phyloP scores from a whole-genome alignment of 140 eudicot species.

The Anethum foeniculum region DNA sequence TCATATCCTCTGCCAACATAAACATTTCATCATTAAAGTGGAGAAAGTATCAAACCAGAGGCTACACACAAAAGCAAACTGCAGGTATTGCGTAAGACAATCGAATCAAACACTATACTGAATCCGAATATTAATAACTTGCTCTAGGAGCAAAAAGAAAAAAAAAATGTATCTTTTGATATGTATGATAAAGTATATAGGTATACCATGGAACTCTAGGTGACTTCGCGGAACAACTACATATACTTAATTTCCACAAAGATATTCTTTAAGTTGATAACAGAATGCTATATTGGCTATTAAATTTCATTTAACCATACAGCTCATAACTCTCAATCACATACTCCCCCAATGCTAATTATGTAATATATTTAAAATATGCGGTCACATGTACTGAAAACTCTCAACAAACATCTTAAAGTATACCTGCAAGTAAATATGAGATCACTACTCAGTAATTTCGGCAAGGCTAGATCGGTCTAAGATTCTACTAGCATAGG shows the following conservation, averaged over 20 bases:
- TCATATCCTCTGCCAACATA: slow-evolving; percentile 77
- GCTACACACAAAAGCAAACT: neutral
- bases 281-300: neutral
- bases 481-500: neutral
- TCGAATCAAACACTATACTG: neutral
- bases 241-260: neutral
- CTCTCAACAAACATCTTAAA: neutral
- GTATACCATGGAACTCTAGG: neutral
- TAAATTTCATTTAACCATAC: neutral
- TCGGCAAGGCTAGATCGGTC: neutral
- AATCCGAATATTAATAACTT: neutral
- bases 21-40: slow-evolving; percentile 21
- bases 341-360: neutral
- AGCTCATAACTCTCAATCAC: neutral
- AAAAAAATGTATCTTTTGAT: neutral
- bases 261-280: neutral
- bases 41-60: slow-evolving; percentile 12
- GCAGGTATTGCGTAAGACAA: neutral
- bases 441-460: neutral
- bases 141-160: neutral
- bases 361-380: neutral
- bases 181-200: neutral
- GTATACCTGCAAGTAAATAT: neutral
- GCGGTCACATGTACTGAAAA: neutral
- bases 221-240: neutral